These are phyloP conservation scores for Solanum dulcamara DNA, from an alignment of 257 asterid species.

Conservation along the genomic window DNA sequence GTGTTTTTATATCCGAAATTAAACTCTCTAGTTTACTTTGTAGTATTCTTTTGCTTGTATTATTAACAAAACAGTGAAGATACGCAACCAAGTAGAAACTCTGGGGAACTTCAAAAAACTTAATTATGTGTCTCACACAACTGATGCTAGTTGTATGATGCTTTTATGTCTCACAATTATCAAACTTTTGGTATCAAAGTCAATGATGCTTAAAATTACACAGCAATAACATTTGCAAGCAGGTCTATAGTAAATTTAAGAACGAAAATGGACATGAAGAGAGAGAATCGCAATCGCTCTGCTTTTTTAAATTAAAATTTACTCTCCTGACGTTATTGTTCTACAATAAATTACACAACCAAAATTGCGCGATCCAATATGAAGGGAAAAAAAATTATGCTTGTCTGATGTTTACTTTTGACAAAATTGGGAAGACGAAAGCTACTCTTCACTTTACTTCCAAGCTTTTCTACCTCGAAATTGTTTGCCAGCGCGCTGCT, in stretches of 20 bases:
- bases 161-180: neutral
- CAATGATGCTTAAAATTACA: no score
- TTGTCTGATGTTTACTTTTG: neutral
- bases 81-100: no score
- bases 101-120: no score
- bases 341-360: neutral
- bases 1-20: neutral
- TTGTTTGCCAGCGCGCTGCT: conserved; percentile 42
- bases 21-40: neutral
- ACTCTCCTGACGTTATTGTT: neutral
- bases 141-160: neutral
- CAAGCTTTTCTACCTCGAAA: conserved; percentile 95
- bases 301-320: neutral
- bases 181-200: neutral
- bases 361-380: neutral
- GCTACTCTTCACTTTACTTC: conserved; percentile 28
- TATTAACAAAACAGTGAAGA: no score
- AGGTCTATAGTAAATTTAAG: neutral
- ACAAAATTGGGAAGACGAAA: neutral
- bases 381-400: neutral
- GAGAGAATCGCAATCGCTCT: neutral
- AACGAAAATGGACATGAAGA: neutral
- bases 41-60: no score
- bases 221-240: neutral
- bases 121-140: no score